Evolutionary conservation across 2,329 filamentous ascomycete species (phyloP).

Genomic region (Hymenotorrendiella dingleyae): DNA sequence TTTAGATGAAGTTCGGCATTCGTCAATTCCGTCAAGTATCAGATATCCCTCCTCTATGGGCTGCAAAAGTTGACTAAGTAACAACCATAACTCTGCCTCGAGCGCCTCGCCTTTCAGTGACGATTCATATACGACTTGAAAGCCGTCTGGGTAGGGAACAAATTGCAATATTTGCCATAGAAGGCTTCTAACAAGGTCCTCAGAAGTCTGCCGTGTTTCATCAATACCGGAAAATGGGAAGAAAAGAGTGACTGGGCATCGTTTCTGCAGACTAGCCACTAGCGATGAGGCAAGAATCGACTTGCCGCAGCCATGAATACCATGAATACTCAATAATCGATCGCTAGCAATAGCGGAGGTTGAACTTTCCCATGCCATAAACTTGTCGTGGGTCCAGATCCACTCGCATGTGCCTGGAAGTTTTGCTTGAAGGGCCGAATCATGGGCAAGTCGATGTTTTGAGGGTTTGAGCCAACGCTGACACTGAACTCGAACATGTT

Average conservation of each 20-base stretch:
- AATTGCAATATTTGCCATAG: neutral
- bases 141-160: neutral
- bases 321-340: neutral
- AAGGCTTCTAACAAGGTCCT: neutral
- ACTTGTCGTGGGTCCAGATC: neutral
- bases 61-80: neutral
- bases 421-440: neutral
- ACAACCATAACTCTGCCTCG: neutral
- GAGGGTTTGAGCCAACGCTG: neutral
- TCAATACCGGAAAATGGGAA: neutral
- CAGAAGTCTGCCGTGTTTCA: neutral
- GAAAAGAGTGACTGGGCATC: neutral
- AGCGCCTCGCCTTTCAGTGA: neutral
- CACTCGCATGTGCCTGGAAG: neutral
- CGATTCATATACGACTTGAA: neutral
- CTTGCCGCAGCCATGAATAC: neutral
- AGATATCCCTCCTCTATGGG: neutral
- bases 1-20: neutral
- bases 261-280: neutral
- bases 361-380: neutral
- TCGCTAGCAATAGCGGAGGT: neutral
- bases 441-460: neutral
- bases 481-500: neutral
- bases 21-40: neutral
- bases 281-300: neutral